Percentiles rank a stretch among this genome's conserved stretches.
Evolutionary conservation across 2,329 filamentous ascomycete species (phyloP).

Genomic region (Byssoonygena ceratinophila): DNA sequence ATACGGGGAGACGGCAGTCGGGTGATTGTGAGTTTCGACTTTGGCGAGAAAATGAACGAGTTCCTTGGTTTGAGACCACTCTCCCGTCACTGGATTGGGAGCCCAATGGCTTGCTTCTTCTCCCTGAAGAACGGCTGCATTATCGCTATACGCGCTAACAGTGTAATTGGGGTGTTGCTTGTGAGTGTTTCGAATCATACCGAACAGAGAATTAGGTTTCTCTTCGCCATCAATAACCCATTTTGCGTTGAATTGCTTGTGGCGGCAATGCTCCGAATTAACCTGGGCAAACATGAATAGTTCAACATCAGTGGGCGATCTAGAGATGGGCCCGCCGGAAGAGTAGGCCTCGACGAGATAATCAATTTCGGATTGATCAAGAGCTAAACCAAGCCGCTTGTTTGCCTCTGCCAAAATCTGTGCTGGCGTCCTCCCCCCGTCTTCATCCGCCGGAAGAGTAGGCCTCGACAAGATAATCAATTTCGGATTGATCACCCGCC

Average conservation of each 20-base stretch:
- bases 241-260: slow-evolving; percentile 91
- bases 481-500: no score
- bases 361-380: slow-evolving; percentile 81
- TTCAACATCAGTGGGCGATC: slow-evolving; percentile 76
- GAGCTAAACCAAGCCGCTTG: slow-evolving; percentile 66
- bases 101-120: slow-evolving; percentile 69
- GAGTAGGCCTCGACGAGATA: slow-evolving; percentile 83
- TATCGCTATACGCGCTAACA: slow-evolving; percentile 95
- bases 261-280: slow-evolving; percentile 85
- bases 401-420: slow-evolving; percentile 74
- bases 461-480: no score
- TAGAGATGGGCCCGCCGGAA: slow-evolving; percentile 47
- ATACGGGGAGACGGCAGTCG: slow-evolving; percentile 88
- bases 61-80: slow-evolving; percentile 81
- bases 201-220: slow-evolving; percentile 74
- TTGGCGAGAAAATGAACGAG: slow-evolving; percentile 79
- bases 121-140: slow-evolving; percentile 82
- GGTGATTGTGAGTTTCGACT: slow-evolving; percentile 97
- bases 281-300: slow-evolving; percentile 99
- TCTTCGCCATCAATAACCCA: slow-evolving; percentile 86
- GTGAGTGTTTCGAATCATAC: slow-evolving; percentile 95
- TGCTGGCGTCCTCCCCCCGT: slow-evolving; percentile 53
- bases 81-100: slow-evolving; percentile 72
- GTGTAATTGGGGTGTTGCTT: slow-evolving; percentile 64
- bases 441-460: no score